A percentile compares a stretch with the other conserved stretches of the same genome.
Evolutionary conservation across 768 basidiomycete species (phyloP).

Genomic region (Rhodotorula diobovata): DNA sequence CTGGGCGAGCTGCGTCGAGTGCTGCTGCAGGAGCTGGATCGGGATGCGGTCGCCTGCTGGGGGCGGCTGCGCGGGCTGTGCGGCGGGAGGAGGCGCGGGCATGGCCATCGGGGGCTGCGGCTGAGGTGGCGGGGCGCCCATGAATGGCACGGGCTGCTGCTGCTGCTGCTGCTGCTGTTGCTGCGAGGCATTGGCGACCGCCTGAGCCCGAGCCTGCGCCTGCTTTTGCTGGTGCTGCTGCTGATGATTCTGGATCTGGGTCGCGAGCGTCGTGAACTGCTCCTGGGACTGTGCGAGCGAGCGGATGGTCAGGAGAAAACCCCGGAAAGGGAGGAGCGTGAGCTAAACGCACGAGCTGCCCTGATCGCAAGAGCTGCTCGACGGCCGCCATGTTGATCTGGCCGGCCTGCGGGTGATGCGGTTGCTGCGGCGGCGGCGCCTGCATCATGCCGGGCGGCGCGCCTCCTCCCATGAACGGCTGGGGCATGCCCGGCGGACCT

Average conservation of each 20-base stretch:
- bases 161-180: conserved; percentile 24
- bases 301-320: background rate
- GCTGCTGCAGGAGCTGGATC: conserved; percentile 12
- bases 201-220: background rate
- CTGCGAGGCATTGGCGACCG: background rate
- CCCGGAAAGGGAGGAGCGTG: background rate
- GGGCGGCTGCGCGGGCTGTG: background rate
- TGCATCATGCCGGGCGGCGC: background rate
- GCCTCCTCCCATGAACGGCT: background rate
- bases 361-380: conserved; percentile 24
- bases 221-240: conserved; percentile 14
- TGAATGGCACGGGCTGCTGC: background rate
- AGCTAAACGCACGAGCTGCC: conserved; percentile 15
- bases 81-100: background rate
- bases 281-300: conserved; percentile 11
- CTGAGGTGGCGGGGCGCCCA: background rate
- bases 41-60: conserved; percentile 10
- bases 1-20: conserved; percentile 18
- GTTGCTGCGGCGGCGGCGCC: background rate
- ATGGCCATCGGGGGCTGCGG: background rate
- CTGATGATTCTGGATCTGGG: conserved; percentile 19
- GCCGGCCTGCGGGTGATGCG: background rate
- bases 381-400: conserved; percentile 28
- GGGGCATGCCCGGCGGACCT: background rate
- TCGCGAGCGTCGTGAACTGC: conserved; percentile 10